Conservation (phyloP, 257 asterid genomes). For the Rauvolfia tetraphylla region DNA sequence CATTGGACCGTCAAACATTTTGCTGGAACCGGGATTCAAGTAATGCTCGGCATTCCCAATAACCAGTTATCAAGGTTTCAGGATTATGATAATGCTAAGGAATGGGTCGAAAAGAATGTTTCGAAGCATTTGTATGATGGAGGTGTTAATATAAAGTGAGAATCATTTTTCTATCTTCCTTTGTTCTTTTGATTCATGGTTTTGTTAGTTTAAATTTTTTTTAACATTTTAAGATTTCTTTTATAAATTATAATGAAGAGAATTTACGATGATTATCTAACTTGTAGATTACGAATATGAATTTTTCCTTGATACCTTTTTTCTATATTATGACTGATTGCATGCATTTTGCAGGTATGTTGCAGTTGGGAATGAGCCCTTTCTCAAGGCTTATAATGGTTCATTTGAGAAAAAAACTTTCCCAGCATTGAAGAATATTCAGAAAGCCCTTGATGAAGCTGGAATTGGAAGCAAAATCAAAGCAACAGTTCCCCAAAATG, state of each 20-base stretch:
- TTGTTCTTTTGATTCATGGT: not conserved
- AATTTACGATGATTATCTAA: too few species aligned
- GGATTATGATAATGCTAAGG: slow-evolving; percentile 46
- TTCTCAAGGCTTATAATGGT: slow-evolving; percentile 63
- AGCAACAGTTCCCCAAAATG: slow-evolving; percentile 81
- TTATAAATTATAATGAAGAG: too few species aligned
- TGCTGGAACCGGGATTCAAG: slow-evolving; percentile 67
- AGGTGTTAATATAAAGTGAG: slow-evolving; percentile 65
- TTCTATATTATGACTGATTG: not conserved
- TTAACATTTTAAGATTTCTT: too few species aligned
- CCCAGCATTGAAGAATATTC: slow-evolving; percentile 72
- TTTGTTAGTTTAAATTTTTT: too few species aligned
- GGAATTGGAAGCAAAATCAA: slow-evolving; percentile 66
- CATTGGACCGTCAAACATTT: slow-evolving; percentile 48
- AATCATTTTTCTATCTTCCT: not conserved
- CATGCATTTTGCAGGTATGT: slow-evolving; percentile 38
- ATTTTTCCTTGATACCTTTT: not conserved
- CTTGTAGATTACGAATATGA: not conserved
- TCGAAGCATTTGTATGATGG: slow-evolving; percentile 45
- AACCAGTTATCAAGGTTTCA: slow-evolving; percentile 33
- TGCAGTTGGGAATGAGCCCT: slow-evolving; percentile 91
- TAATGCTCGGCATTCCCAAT: slow-evolving; percentile 83
- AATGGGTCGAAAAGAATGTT: slow-evolving; percentile 62
- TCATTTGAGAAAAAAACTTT: slow-evolving; percentile 31
- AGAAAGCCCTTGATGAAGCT: slow-evolving; percentile 58